These are phyloP conservation scores for Candida easanensis DNA, from an alignment of 805 yeast genomes.

Conservation along the genomic window DNA sequence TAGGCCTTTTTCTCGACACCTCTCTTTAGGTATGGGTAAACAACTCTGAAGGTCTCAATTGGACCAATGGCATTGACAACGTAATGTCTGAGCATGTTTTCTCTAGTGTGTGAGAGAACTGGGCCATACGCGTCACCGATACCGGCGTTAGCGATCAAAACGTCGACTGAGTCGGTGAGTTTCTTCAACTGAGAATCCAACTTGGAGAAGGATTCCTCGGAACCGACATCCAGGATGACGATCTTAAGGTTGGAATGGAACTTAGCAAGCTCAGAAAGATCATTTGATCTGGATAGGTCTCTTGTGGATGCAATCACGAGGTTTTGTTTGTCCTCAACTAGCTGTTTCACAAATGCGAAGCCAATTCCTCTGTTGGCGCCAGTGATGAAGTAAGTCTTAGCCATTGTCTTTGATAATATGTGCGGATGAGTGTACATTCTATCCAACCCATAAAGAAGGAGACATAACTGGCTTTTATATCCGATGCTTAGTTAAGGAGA, in stretches of 20 bases:
- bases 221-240: not conserved
- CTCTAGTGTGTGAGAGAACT: not conserved
- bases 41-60: not conserved
- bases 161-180: not conserved
- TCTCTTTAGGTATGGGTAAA: not conserved
- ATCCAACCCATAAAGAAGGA: no score
- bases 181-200: not conserved
- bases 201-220: not conserved
- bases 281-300: not conserved
- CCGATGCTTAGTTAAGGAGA: no score
- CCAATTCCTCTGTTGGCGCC: constrained; percentile 5
- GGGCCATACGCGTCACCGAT: not conserved
- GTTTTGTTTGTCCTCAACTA: not conserved
- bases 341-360: not conserved
- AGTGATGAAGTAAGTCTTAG: not conserved
- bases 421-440: no score
- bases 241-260: not conserved
- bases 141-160: not conserved
- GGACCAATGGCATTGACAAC: not conserved
- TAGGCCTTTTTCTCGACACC: not conserved
- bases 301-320: not conserved
- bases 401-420: no score
- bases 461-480: no score
- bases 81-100: not conserved
- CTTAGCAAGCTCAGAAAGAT: not conserved